These are phyloP conservation scores for Avena eriantha DNA, from an alignment of 176 grass and related monocot genomes.

Conservation along the genomic window DNA sequence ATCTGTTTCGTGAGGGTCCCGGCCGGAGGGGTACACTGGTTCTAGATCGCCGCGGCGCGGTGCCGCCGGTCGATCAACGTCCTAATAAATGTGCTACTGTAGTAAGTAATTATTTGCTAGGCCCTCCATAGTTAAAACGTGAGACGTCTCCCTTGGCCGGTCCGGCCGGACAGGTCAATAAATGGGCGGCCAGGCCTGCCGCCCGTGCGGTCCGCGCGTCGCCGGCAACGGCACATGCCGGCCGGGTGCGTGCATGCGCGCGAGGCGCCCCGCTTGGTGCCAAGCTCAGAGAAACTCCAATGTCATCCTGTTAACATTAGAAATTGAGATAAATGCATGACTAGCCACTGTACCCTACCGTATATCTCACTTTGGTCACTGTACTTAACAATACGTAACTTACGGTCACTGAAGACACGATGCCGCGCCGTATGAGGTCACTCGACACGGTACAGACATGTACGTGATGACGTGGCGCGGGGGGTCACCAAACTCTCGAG, in stretches of 20 bases:
- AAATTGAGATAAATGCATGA: too few relatives aligned
- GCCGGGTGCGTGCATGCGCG: background rate
- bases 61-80: background rate
- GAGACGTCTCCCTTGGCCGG: too few relatives aligned
- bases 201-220: background rate
- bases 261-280: background rate
- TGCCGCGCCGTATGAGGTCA: too few relatives aligned
- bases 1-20: background rate
- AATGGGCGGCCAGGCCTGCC: background rate
- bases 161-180: background rate
- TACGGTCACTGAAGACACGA: too few relatives aligned
- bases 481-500: too few relatives aligned
- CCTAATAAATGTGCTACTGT: background rate
- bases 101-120: constrained; percentile 1
- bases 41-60: constrained; percentile 3
- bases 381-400: too few relatives aligned
- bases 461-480: too few relatives aligned
- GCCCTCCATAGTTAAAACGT: background rate
- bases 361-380: too few relatives aligned
- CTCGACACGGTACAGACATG: too few relatives aligned
- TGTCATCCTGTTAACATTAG: too few relatives aligned
- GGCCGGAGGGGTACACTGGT: background rate
- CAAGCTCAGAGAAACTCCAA: background rate
- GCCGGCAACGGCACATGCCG: background rate
- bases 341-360: too few relatives aligned